Conservation (phyloP, 371 early-diverging fungal genomes). For the Choanephora cucurbitarum region DNA sequence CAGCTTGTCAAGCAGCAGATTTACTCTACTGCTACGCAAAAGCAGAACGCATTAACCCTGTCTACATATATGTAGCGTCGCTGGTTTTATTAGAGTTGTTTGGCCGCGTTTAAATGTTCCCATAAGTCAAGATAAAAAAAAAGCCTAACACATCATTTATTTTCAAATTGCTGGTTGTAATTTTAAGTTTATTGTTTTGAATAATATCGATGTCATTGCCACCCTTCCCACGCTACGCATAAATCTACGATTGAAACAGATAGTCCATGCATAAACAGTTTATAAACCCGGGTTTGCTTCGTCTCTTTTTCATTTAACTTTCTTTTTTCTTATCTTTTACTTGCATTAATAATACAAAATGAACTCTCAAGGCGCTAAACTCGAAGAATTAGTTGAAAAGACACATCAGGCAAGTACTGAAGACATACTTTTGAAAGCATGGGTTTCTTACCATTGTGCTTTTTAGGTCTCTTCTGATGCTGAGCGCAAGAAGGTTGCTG, state of each 20-base stretch:
- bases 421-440: background rate
- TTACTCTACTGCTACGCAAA: too few species aligned
- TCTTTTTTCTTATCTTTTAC: background rate
- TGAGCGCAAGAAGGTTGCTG: conserved; percentile 26
- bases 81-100: too few species aligned
- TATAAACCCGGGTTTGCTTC: background rate
- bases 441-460: background rate
- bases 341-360: conserved; percentile 1
- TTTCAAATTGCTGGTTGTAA: too few species aligned
- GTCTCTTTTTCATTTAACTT: background rate
- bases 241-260: background rate
- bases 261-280: background rate
- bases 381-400: conserved; percentile 10
- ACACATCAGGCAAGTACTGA: conserved; percentile 1
- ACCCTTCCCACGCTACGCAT: background rate
- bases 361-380: conserved; percentile 14
- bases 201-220: background rate
- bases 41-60: too few species aligned
- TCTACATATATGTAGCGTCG: too few species aligned
- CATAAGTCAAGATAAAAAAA: too few species aligned
- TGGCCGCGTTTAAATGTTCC: too few species aligned
- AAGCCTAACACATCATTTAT: too few species aligned
- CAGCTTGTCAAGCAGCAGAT: too few species aligned
- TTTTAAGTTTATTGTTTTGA: too few species aligned
- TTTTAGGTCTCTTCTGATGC: conserved; percentile 9